Base-by-base conservation (phyloP, 495 filamentous ascomycete species). In the Venustampulla echinocandica region DNA sequence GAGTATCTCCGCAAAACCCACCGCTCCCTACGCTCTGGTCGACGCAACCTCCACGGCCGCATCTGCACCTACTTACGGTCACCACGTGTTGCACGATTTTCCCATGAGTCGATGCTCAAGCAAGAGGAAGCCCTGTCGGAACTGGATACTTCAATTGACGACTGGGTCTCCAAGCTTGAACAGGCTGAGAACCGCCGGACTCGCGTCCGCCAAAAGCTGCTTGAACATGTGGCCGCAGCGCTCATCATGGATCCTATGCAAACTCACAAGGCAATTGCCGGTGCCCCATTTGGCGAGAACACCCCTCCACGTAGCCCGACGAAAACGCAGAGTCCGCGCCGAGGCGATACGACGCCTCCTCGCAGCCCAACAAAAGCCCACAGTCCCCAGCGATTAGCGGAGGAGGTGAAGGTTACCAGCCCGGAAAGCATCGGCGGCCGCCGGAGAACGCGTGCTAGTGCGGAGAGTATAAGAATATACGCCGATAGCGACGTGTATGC, bases 51-150 rank as follows among this genome's bases (percentile, higher is more conserved):
- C 1, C 83, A 87, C 56, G 68, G 67, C 13, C 70, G 82, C 25
- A 82, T 85, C 59, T 79, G 83, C 52, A 71, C 77, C 33, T 84
- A 84, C 53, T 70, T 87, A 5, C 73, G 78, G 33, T 75, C 75
- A 17, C 73, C 78, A 2, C 74, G 77, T 27, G 68, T 70, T 13
- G 74, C 79, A 27, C 77, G 70, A 43, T 82, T 85, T 56, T 82
- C 74, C 34, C 69, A 76, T 40, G 83, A 86, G 32, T 75, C 69
- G 35, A 73, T 87, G 41, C 67, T 87, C 45, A 84, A 80, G 63
- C 84, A 87, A 55, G 82, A 85, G 58, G 82, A 86, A 58, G 78
- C 82, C 6, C 67, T 87, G 18, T 73, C 74, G 1, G 81, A 85
- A 54, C 71, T 87, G 14, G 82, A 87, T 52, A 59, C 67, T n/a